Evolutionary conservation across 2,329 filamentous ascomycete genomes (phyloP), one percentile per base, ranked within the genome.

Genomic region (Penicillium brevicompactum): DNA sequence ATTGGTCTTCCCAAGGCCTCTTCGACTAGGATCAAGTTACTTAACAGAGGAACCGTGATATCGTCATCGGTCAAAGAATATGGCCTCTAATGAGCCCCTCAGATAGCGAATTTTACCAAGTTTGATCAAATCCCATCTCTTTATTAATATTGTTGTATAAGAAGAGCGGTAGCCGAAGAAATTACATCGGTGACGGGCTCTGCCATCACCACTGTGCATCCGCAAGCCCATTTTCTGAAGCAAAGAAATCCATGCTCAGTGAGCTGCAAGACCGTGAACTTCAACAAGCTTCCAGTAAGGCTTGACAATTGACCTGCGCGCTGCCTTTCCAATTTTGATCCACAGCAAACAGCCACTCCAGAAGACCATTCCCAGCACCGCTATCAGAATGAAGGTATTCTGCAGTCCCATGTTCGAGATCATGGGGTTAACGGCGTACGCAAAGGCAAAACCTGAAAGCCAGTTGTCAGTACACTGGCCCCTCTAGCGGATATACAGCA

Each of bases 321-420:
- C 49, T 16, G 49, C 31, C 40, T 42, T 49, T 9, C 49, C 49
- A 41, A 46, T 52, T 21, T 46, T 52, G 18, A 52, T 52, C 49
- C 49, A 52, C 10, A 52, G 34, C 22, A 52, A 41, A 41, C 49
- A 52, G 4, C 34, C 49, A 21, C 49, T 41, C 49, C 49, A 52
- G 7, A 46, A 46, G 1, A 40, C 24, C 16, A 46, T 21, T 16
- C 50, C 50, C 43, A 52, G 24, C 32, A 47, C 50, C 8, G 50
- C 50, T 41, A 52, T 46, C 10, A 52, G 50, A 34, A 53, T 38
- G 16, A 53, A 53, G 4, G 51, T 49, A 44, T 53, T 53, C 45
- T 53, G 45, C 18, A 53, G 40, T 5, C 45, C 51, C 40, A 48
- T 53, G n/a, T 38, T 53, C 13, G 38, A n/a, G 7, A 49, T 53